Conservation (phyloP, 1,284 basidiomycete genomes). For the Trichosporon asahii region DNA sequence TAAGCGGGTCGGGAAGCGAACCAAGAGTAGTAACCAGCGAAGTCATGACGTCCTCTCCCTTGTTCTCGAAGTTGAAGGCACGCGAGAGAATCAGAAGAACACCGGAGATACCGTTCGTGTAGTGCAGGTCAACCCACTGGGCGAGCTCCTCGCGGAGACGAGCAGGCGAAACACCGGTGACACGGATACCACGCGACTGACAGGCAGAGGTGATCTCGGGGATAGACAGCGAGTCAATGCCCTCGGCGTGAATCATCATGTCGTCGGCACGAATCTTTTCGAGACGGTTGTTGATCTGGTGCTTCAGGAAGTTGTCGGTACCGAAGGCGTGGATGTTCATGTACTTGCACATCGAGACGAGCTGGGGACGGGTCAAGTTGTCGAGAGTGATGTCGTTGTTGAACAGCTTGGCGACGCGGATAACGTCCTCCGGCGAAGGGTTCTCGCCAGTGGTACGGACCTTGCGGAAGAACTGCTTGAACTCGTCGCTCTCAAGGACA, state of each 20-base stretch:
- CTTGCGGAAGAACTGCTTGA: conserved; percentile 99
- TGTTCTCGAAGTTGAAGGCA: conserved; percentile 90
- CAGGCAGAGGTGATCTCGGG: conserved; percentile 88
- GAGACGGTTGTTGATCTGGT: conserved; percentile 82
- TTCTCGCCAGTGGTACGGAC: conserved; percentile 92
- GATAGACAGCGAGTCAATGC: conserved; percentile 83
- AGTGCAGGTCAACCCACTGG: conserved; percentile 91
- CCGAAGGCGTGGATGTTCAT: conserved; percentile 99
- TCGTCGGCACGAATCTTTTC: conserved; percentile 86
- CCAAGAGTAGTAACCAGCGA: conserved; percentile 87
- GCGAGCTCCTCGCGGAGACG: conserved; percentile 80
- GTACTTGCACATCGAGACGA: conserved; percentile 94
- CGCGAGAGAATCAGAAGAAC: conserved; percentile 88
- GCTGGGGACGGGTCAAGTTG: conserved; percentile 93
- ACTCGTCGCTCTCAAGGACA: conserved; percentile 88
- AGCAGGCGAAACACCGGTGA: conserved; percentile 75
- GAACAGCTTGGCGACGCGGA: conserved; percentile 94
- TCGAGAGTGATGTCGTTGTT: conserved; percentile 97
- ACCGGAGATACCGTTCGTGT: conserved; percentile 80
- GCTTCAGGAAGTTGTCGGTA: conserved; percentile 96
- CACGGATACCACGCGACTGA: conserved; percentile 90
- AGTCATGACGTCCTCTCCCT: conserved; percentile 75
- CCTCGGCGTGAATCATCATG: conserved; percentile 80
- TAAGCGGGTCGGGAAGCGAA: conserved; percentile 88
- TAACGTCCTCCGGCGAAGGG: conserved; percentile 80